A percentile compares a stretch with the other conserved stretches of the same genome.
Evolutionary conservation across 192 early-diverging fungal genomes (phyloP).

Genomic region (Jimgerdemannia lactiflua): DNA sequence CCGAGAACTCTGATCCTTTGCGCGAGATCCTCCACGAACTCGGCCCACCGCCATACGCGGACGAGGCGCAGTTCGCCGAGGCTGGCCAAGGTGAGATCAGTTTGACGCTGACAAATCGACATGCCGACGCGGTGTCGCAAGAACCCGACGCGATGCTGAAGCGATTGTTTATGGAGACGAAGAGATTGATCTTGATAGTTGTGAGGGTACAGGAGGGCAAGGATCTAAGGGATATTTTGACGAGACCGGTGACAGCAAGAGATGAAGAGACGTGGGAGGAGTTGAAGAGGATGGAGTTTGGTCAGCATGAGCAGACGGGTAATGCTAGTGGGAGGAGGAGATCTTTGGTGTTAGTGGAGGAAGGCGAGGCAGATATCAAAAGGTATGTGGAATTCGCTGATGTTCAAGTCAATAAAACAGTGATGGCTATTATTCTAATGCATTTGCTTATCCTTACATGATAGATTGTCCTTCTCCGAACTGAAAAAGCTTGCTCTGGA

Average conservation of each 20-base stretch:
- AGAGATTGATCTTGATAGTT: conserved; percentile 81
- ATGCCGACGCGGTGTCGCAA: conserved; percentile 48
- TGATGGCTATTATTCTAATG: not conserved
- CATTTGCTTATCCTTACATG: not conserved
- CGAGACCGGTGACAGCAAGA: conserved; percentile 63
- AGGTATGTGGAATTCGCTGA: conserved; percentile 11
- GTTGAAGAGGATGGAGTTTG: conserved; percentile 35
- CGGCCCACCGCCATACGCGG: conserved; percentile 48
- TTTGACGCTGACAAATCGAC: conserved; percentile 70
- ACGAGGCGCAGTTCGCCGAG: conserved; percentile 32
- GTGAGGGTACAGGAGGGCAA: conserved; percentile 83
- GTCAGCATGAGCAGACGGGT: conserved; percentile 9
- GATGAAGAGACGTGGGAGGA: conserved; percentile 69
- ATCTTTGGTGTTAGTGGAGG: conserved; percentile 19
- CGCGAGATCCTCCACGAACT: conserved; percentile 66
- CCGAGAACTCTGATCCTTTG: conserved; percentile 59
- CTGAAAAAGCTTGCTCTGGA: conserved; percentile 82
- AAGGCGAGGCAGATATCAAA: conserved; percentile 22
- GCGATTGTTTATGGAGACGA: conserved; percentile 84
- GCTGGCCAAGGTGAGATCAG: conserved; percentile 53
- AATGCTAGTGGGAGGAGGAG: conserved; percentile 15
- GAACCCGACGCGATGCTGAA: conserved; percentile 51
- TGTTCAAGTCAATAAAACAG: not conserved
- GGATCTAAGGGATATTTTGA: conserved; percentile 83
- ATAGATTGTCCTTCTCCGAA: conserved; percentile 62